These are phyloP conservation scores for Penicillium olsonii DNA, from an alignment of 2,329 filamentous ascomycete species.

Conservation along the genomic window DNA sequence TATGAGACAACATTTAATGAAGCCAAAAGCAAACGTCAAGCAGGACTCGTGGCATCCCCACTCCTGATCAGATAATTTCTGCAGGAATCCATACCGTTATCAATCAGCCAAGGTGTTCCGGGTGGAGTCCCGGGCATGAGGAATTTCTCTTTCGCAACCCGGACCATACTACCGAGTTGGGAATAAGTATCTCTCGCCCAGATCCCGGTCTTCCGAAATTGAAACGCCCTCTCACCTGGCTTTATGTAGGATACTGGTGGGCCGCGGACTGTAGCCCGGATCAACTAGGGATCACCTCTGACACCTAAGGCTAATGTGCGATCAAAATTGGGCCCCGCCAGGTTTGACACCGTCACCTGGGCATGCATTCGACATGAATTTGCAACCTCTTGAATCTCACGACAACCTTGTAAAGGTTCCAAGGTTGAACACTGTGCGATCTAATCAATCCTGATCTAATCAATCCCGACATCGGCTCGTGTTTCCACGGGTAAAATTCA, in stretches of 20 bases:
- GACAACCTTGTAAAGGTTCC: not conserved
- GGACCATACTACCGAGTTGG: not conserved
- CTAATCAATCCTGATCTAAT: conserved; percentile 16
- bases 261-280: not conserved
- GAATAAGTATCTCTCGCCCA: not conserved
- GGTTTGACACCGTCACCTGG: too few relatives aligned
- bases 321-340: too few relatives aligned
- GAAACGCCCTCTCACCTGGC: not conserved
- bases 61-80: conserved; percentile 10
- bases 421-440: conserved; percentile 4
- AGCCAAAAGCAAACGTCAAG: not conserved
- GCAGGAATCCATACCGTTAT: conserved; percentile 1
- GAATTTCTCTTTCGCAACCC: not conserved
- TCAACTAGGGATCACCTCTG: not conserved
- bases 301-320: not conserved
- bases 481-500: not conserved
- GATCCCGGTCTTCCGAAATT: not conserved
- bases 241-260: not conserved
- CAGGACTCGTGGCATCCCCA: conserved; percentile 3
- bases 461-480: conserved; percentile 13
- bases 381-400: too few relatives aligned
- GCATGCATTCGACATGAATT: too few relatives aligned
- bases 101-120: not conserved
- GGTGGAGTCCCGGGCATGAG: conserved; percentile 1
- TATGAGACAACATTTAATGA: not conserved